Conservation (phyloP, 768 basidiomycete species). For the Suillus alpinus region DNA sequence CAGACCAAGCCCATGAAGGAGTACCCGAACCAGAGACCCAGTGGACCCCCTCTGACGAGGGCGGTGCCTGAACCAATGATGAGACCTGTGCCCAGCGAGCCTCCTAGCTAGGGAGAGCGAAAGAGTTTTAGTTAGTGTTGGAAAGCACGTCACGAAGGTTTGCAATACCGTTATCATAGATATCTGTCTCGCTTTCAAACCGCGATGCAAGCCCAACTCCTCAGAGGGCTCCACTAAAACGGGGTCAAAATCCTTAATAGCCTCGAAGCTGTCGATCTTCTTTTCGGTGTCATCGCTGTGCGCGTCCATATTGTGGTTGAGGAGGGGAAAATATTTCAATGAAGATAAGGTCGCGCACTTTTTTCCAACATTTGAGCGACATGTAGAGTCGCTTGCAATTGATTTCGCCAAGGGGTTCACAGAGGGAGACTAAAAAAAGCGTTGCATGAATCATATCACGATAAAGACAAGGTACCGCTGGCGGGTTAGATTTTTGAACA, state of each 20-base stretch:
- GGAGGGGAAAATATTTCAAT: not conserved
- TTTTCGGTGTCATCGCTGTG: not conserved
- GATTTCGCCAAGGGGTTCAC: not conserved
- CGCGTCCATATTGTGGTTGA: not conserved
- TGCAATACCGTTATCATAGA: conserved; percentile 52
- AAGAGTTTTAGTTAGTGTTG: not conserved
- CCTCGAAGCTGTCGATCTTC: too few species aligned
- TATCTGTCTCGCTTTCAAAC: conserved; percentile 49
- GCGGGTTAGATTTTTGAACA: not conserved
- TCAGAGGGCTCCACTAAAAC: conserved; percentile 34
- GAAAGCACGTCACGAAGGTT: not conserved
- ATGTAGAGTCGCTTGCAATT: not conserved
- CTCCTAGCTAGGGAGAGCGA: conserved; percentile 34
- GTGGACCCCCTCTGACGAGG: conserved; percentile 51
- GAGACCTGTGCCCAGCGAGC: conserved; percentile 53
- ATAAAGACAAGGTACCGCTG: not conserved
- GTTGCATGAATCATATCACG: not conserved
- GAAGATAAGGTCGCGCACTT: not conserved
- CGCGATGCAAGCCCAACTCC: conserved; percentile 43
- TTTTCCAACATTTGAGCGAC: not conserved
- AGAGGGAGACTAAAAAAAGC: not conserved
- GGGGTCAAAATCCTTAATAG: not conserved
- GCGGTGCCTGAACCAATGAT: conserved; percentile 62
- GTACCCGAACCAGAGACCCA: conserved; percentile 41
- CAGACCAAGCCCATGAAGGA: conserved; percentile 53